Percentiles rank a stretch among this genome's conserved stretches.
Evolutionary conservation across 2,329 filamentous ascomycete genomes (phyloP).

Genomic region (Tolypocladium tropicale): DNA sequence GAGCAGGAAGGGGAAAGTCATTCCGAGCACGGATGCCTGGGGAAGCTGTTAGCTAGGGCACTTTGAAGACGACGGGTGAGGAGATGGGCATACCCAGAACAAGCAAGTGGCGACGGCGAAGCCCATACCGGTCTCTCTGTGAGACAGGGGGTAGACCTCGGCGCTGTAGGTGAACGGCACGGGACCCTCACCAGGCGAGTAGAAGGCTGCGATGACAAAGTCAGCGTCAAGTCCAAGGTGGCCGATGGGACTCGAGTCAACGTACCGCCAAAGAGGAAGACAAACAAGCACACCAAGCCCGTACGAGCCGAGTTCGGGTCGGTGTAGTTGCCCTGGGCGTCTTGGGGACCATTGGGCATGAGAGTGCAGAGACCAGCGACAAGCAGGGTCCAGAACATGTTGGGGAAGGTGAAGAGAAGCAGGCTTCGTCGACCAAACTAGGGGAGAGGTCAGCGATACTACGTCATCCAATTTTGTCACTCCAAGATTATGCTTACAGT

Average conservation of each 20-base stretch:
- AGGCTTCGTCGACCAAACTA: conserved; percentile 49
- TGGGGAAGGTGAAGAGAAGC: conserved; percentile 55
- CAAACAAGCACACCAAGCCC: conserved; percentile 47
- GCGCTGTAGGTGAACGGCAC: conserved; percentile 54
- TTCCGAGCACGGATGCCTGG: conserved; percentile 33
- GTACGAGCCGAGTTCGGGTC: conserved; percentile 26
- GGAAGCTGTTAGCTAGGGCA: background rate
- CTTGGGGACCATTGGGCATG: conserved; percentile 9
- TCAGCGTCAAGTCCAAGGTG: background rate
- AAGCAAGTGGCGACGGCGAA: conserved; percentile 52
- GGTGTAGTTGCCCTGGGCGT: conserved; percentile 15
- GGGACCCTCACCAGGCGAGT: conserved; percentile 54
- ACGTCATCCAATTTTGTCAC: background rate
- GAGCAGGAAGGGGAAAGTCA: conserved; percentile 42
- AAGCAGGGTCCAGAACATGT: conserved; percentile 51
- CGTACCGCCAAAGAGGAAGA: conserved; percentile 49
- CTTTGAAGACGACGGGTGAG: background rate
- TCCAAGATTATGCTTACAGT: conserved; percentile 23
- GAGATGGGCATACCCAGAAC: conserved; percentile 27
- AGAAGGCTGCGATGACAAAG: conserved; percentile 33
- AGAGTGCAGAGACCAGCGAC: conserved; percentile 28
- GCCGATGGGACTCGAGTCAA: background rate
- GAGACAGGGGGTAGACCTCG: conserved; percentile 54
- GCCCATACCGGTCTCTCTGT: conserved; percentile 54
- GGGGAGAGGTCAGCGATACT: conserved; percentile 3